Base-by-base conservation (phyloP, 257 asterid genomes). In the Solanum bulbocastanum region DNA sequence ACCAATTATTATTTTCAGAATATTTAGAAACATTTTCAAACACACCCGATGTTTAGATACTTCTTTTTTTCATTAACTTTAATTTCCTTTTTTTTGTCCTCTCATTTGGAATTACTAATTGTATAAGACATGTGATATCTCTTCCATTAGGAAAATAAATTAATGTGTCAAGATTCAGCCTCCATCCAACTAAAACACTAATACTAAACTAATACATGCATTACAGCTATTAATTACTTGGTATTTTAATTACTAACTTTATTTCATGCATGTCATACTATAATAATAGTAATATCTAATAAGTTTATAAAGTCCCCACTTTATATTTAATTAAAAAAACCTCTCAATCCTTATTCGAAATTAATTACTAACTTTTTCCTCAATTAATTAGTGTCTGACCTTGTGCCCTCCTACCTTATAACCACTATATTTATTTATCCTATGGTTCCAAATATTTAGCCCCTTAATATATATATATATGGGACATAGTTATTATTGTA, bases 161-260 rank as follows among this genome's bases (percentile, higher is more conserved):
- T 52, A 74, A 42, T 83, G 18, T 58, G 27, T 73, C 65, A 56
- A 88, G 74, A 73, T 75, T 78, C 65, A 85, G 78, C 83, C 85
- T 86, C 81, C 32, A 69, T 49, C 82, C 87, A 71, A 33, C 83
- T 36, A 23, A 42, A 69, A 83, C 83, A 52, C 83, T 75, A 37
- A 49, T 33, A 72, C 6, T 62, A 69, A 49, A 49, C 39, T 86
- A 69, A 84, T 81, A 85, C 71, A 56, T 87, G 83, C 89, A 82
- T 83, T 83, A 84, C 88, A 89, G 87, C 91, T 71, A 89, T 90
- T 90, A 23, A 23, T 60, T 88, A 87, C 89, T 69, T 81, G 68
- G 52, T 83, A 62, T 22, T 58, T 83, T 49, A 52, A 66, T 62
- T 42, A 56, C 78, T 68, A 60, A 42, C 22, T 66, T 30, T 76